Evolutionary conservation across 257 asterid genomes (phyloP), one percentile per base, ranked within the genome.

Genomic region (Penstemon barbatus): DNA sequence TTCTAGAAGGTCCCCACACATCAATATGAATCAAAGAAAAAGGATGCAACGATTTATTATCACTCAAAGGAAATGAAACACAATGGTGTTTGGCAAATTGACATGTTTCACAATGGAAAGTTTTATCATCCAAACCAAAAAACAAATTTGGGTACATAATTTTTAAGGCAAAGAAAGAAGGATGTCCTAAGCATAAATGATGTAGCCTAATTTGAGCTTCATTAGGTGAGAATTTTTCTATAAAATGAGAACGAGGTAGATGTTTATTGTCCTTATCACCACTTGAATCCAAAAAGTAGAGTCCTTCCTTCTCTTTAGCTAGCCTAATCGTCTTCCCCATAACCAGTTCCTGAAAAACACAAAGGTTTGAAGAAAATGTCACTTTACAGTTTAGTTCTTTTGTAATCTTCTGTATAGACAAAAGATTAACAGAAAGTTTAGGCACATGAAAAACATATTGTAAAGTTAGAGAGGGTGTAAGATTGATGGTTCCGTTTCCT

Each of bases 361-460:
- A 71, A 41, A 0, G 53, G 40, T 8, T 8, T 19, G 9, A 36
- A 25, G 4, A 53, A 52, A 61, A 62, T 4, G 15, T 6, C 4
- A 49, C 69, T 61, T 3, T 7, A 8, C 61, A 61, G 0, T 38
- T 38, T 33, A 71, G 15, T 12, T 71, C 50, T 9, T 60, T 18
- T 7, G 68, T 59, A 3, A 59, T 39, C 33, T 45, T 46, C 19
- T 57, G 15, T 8, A 57, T 69, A 36, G 66, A 69, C 4, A 69
- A 39, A 57, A 69, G 66, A 3, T 33, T 58, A 10, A 38, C 25
- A 1, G 59, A 57, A 8, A 68, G 38, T 15, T 57, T 68, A 15
- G 48, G 66, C 5, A 69, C 66, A 57, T 69, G 66, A 7, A 11
- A 41, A 56, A 58, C 68, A 70, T 70, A 48, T 70, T 59, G 46